A percentile compares a stretch with the other conserved stretches of the same genome.
phyloP scores from a whole-genome alignment of 805 yeast species.

The Torulaspora quercuum region DNA sequence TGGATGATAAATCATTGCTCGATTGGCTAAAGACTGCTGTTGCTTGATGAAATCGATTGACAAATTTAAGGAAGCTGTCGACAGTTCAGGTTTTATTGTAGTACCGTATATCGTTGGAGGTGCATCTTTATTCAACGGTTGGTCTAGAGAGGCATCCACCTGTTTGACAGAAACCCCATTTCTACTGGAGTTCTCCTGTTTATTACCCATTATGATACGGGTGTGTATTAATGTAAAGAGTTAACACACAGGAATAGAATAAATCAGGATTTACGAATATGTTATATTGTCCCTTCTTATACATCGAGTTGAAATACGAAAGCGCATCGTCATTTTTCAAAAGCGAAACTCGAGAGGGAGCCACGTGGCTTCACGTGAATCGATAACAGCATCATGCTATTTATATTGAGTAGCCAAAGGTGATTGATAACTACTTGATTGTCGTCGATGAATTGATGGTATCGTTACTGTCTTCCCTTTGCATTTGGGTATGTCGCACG shows the following conservation, averaged over 20 bases:
- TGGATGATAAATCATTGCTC: slow-evolving; percentile 46
- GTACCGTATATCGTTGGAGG: slow-evolving; percentile 52
- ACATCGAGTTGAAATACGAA: too few species aligned
- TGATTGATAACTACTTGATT: slow-evolving; percentile 13
- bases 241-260: neutral
- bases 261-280: neutral
- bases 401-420: neutral
- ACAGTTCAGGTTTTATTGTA: slow-evolving; percentile 51
- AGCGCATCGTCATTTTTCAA: slow-evolving; percentile 1
- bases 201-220: slow-evolving; percentile 3
- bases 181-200: slow-evolving; percentile 3
- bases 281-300: neutral
- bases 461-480: slow-evolving; percentile 21
- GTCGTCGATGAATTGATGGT: slow-evolving; percentile 22
- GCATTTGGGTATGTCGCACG: slow-evolving; percentile 21
- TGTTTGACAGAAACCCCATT: slow-evolving; percentile 35
- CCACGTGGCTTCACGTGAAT: slow-evolving; percentile 13
- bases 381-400: neutral
- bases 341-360: neutral
- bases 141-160: slow-evolving; percentile 48
- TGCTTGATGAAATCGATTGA: slow-evolving; percentile 57
- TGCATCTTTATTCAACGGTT: slow-evolving; percentile 51
- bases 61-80: slow-evolving; percentile 58
- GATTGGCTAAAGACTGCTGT: slow-evolving; percentile 47
- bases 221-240: too few species aligned